Evolutionary conservation across 2,329 filamentous ascomycete species (phyloP).

Genomic region (Trichoderma pleuroti): DNA sequence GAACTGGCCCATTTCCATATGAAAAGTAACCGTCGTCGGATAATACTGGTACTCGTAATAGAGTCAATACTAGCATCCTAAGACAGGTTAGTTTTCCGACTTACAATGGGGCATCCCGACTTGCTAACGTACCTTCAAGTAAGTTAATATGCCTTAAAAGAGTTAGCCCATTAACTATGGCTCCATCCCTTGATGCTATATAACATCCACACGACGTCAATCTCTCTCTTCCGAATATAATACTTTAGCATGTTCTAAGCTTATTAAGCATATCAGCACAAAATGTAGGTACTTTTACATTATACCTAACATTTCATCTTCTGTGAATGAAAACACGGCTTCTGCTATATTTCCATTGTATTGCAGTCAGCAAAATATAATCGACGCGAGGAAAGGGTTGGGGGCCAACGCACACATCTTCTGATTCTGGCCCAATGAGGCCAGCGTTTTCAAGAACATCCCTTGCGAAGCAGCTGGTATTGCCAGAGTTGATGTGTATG

Average conservation of each 20-base stretch:
- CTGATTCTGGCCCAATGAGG: not conserved
- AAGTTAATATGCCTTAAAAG: not conserved
- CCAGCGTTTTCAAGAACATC: not conserved
- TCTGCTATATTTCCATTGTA: not conserved
- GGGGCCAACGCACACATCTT: not conserved
- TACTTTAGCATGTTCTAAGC: not conserved
- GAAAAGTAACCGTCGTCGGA: not conserved
- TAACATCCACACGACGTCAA: not conserved
- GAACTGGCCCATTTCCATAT: not conserved
- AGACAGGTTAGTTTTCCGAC: not conserved
- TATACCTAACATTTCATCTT: too few relatives aligned
- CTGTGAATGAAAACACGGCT: not conserved
- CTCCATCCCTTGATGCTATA: not conserved
- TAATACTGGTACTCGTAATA: not conserved
- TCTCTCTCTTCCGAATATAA: not conserved
- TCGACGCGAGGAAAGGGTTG: not conserved
- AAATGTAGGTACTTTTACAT: not conserved
- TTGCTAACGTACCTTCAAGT: not conserved
- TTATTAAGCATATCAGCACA: not conserved
- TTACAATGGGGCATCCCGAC: not conserved
- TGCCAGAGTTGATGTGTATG: not conserved
- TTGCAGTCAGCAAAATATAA: not conserved
- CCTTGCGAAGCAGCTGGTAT: not conserved
- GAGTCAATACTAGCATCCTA: not conserved
- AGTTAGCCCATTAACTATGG: not conserved